Evolutionary conservation across 169 alveolate genomes (phyloP), one percentile per base, ranked within the genome.

Genomic region (Plasmodium vivax): DNA sequence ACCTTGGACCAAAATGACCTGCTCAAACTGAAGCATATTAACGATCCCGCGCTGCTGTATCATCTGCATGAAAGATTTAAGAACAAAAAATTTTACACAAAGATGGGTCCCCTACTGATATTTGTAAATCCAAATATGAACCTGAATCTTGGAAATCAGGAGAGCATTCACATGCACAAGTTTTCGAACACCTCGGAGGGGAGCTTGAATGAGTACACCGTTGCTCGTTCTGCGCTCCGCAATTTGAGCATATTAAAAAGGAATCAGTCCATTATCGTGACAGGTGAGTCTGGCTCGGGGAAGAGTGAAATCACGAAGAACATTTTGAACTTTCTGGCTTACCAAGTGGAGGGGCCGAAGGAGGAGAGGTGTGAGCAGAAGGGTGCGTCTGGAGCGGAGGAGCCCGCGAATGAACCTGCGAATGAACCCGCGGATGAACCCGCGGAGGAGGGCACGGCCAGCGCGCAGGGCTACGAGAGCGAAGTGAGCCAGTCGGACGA

Each of bases 251-350:
- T 23, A 5, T 90, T 90, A 90, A 90, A 81, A 62, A 23, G 79
- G 54, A 98, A 97, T 84, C 98, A 98, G 83, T 96, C 98, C 38
- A 97, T 98, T 27, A 98, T 98, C 45, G 98, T 98, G 56, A 97
- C 99, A 3, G 99, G 99, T 4, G 99, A 98, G 95, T 96, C 98
- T 83, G 99, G 99, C 10, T 98, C 99, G 10, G 99, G 99, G 7
- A 98, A 98, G 95, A 98, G 99, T 23, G 99, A 98, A 96, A 98
- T 98, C 83, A 97, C 99, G 3, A 98, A 98, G 93, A 96, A 96
- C 19, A 97, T 98, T n/a, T 84, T 97, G 84, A 94, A 97, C 36
- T 98, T 97, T 92, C 93, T 98, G 54, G 98, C 98, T n/a, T 74
- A 85, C 47, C 75, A 27, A 77, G 43, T 34, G 45, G 3, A 80